phyloP scores from a whole-genome alignment of 2,329 filamentous ascomycete genomes.

The Juglanconis oblonga region DNA sequence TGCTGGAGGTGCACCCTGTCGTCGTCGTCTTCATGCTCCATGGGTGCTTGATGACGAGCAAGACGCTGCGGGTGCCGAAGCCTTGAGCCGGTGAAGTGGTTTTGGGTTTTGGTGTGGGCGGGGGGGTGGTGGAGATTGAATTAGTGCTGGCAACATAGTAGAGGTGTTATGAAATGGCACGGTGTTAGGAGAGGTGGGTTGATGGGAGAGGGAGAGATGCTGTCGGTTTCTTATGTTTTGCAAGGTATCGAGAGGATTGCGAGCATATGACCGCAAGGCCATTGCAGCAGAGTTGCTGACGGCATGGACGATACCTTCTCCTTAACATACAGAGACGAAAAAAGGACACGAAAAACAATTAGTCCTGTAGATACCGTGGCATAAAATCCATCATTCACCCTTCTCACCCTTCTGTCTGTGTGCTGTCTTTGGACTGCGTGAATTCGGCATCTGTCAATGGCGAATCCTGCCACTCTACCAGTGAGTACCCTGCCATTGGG shows the following conservation, averaged over 20 bases:
- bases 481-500: too few species aligned
- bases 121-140: not conserved
- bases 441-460: too few species aligned
- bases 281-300: not conserved
- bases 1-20: constrained; percentile 80
- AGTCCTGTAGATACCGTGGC: not conserved
- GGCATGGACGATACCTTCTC: not conserved
- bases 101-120: not conserved
- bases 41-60: constrained; percentile 92
- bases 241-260: not conserved
- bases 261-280: not conserved
- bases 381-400: not conserved
- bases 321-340: not conserved
- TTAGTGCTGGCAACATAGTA: not conserved
- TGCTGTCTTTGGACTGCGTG: too few species aligned
- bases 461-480: too few species aligned
- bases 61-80: constrained; percentile 93
- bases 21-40: constrained; percentile 81
- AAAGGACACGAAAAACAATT: not conserved
- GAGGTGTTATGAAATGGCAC: too few species aligned
- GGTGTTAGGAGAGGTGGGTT: too few species aligned
- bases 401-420: not conserved
- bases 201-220: not conserved
- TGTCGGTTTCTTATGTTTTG: not conserved
- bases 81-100: constrained; percentile 41